These are phyloP conservation scores for Rhododendron henanense DNA, from an alignment of 148 eudicot genomes.

Conservation along the genomic window DNA sequence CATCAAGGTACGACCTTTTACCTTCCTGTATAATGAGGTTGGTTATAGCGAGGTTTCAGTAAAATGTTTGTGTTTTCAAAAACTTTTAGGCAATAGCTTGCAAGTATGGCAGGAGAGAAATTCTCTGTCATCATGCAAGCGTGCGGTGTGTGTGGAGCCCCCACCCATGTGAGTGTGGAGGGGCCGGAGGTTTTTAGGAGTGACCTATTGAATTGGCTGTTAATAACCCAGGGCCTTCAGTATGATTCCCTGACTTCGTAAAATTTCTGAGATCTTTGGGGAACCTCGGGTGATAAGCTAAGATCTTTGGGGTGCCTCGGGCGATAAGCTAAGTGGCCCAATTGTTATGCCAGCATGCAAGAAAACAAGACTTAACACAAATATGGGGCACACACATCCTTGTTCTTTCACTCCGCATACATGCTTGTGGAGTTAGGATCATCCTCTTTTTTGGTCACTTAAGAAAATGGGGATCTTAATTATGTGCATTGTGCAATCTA, in stretches of 20 bases:
- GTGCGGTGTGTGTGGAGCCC: not conserved
- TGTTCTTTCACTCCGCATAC: not conserved
- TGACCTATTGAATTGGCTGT: not conserved
- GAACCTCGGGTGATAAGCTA: not conserved
- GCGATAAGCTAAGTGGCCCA: not conserved
- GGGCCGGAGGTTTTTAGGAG: not conserved
- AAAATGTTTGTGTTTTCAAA: not conserved
- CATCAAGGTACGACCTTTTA: constrained; percentile 37
- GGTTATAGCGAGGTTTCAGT: not conserved
- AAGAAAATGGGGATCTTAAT: not conserved
- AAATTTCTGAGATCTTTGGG: not conserved
- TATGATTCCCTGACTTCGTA: not conserved
- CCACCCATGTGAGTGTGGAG: not conserved
- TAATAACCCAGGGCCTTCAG: not conserved
- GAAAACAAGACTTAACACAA: not conserved
- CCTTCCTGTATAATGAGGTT: not conserved
- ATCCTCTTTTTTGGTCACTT: not conserved
- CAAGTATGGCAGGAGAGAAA: not conserved
- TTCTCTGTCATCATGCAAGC: not conserved
- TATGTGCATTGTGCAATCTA: not conserved
- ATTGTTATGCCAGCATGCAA: not conserved
- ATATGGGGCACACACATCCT: not conserved
- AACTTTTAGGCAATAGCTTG: not conserved
- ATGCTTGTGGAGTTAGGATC: not conserved
- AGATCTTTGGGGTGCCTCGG: not conserved